These are phyloP conservation scores for Grosmannia clavigera DNA, from an alignment of 2,329 filamentous ascomycete species.

Conservation along the genomic window DNA sequence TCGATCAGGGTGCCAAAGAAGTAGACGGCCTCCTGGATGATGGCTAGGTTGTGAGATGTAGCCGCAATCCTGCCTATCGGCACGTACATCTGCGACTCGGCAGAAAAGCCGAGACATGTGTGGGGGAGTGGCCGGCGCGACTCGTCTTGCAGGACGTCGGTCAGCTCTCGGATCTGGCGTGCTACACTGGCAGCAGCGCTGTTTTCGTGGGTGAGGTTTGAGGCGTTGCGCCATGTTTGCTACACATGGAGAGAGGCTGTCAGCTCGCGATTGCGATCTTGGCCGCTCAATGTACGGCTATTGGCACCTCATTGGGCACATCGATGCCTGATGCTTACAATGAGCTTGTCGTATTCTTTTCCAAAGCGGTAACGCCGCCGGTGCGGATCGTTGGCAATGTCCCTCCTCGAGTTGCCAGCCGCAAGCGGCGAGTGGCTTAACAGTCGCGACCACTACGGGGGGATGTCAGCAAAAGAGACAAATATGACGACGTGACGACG, in stretches of 20 bases:
- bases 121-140: slow-evolving; percentile 79
- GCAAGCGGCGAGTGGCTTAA: slow-evolving; percentile 50
- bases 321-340: slow-evolving; percentile 30
- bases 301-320: background rate
- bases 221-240: slow-evolving; percentile 49
- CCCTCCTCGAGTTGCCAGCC: slow-evolving; percentile 41
- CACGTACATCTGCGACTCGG: slow-evolving; percentile 77
- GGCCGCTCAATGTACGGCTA: background rate
- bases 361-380: slow-evolving; percentile 54
- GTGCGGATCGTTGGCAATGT: slow-evolving; percentile 49
- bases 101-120: slow-evolving; percentile 79
- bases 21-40: slow-evolving; percentile 72
- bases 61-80: slow-evolving; percentile 82
- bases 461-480: background rate
- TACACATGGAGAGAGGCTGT: slow-evolving; percentile 12
- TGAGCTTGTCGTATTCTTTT: slow-evolving; percentile 50
- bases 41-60: slow-evolving; percentile 70
- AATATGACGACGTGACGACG: background rate
- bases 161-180: slow-evolving; percentile 50
- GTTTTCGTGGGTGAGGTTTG: slow-evolving; percentile 46
- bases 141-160: slow-evolving; percentile 73
- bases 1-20: slow-evolving; percentile 90
- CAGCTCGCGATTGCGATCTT: background rate
- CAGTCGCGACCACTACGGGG: slow-evolving; percentile 50
- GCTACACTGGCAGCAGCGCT: slow-evolving; percentile 52